A percentile compares a stretch with the other conserved stretches of the same genome.
These are phyloP conservation scores for Fagus crenata DNA, from an alignment of 306 rosid genomes.

Conservation along the genomic window DNA sequence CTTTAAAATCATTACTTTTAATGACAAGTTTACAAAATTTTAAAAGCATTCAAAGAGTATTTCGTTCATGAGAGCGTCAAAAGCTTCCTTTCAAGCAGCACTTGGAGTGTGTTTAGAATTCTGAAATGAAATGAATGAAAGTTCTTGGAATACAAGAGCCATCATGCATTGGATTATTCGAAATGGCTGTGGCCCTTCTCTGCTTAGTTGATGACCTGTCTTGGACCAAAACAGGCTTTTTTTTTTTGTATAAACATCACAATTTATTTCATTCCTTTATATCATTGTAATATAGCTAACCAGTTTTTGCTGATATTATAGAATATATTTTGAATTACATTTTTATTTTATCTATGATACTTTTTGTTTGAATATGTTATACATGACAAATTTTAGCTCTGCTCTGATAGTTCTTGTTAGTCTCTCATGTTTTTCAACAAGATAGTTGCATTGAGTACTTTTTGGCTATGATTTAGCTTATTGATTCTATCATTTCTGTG, in stretches of 20 bases:
- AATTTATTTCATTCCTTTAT: slow-evolving; percentile 14
- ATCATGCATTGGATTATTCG: neutral
- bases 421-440: slow-evolving; percentile 19
- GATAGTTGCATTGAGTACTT: slow-evolving; percentile 1
- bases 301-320: neutral
- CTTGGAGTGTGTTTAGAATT: neutral
- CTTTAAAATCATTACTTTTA: neutral
- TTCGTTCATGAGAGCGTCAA: neutral
- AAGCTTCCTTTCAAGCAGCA: neutral
- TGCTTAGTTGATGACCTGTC: neutral
- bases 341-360: neutral
- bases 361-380: slow-evolving; percentile 13
- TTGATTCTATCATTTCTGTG: slow-evolving; percentile 27
- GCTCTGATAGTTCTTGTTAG: slow-evolving; percentile 2
- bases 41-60: neutral
- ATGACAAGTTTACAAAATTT: neutral
- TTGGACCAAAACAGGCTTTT: neutral
- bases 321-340: neutral
- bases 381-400: neutral
- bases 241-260: neutral
- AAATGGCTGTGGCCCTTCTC: slow-evolving; percentile 9
- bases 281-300: slow-evolving; percentile 1
- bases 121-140: neutral
- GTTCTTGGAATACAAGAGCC: neutral
- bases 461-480: slow-evolving; percentile 10